phyloP scores from a whole-genome alignment of 1,284 basidiomycete genomes.

The Golubevia pallescens region DNA sequence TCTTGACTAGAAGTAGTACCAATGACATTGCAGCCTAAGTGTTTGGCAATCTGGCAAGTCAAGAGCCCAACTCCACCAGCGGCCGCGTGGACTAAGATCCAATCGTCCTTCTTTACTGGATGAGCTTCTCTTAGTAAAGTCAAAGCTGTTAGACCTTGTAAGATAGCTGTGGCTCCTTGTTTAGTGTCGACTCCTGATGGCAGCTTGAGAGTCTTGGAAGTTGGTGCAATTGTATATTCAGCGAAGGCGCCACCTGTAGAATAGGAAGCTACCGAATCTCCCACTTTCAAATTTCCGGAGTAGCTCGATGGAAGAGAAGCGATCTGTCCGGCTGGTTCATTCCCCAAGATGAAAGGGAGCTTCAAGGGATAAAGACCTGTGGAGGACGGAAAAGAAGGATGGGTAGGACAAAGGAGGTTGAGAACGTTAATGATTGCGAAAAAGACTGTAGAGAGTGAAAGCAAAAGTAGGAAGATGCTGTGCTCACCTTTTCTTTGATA shows the following conservation, averaged over 20 bases:
- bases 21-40: slow-evolving; percentile 82
- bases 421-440: slow-evolving; percentile 21
- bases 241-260: slow-evolving; percentile 74
- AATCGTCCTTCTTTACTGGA: slow-evolving; percentile 73
- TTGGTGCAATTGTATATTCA: slow-evolving; percentile 76
- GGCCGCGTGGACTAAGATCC: slow-evolving; percentile 77
- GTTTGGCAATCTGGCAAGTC: slow-evolving; percentile 68
- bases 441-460: slow-evolving; percentile 5
- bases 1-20: slow-evolving; percentile 86
- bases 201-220: slow-evolving; percentile 72
- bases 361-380: slow-evolving; percentile 68
- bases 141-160: slow-evolving; percentile 82
- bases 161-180: slow-evolving; percentile 73
- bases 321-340: slow-evolving; percentile 79
- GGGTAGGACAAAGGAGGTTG: background rate
- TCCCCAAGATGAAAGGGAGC: slow-evolving; percentile 79
- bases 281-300: slow-evolving; percentile 37
- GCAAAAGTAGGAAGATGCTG: slow-evolving; percentile 24
- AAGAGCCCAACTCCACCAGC: slow-evolving; percentile 75
- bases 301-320: slow-evolving; percentile 68
- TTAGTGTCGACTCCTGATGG: slow-evolving; percentile 69
- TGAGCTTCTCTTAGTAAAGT: slow-evolving; percentile 84
- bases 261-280: slow-evolving; percentile 66
- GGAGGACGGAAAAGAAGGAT: slow-evolving; percentile 49
- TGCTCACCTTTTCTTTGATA: slow-evolving; percentile 70